Conservation (phyloP, 345 rosid genomes). For the Camelina laxa region DNA sequence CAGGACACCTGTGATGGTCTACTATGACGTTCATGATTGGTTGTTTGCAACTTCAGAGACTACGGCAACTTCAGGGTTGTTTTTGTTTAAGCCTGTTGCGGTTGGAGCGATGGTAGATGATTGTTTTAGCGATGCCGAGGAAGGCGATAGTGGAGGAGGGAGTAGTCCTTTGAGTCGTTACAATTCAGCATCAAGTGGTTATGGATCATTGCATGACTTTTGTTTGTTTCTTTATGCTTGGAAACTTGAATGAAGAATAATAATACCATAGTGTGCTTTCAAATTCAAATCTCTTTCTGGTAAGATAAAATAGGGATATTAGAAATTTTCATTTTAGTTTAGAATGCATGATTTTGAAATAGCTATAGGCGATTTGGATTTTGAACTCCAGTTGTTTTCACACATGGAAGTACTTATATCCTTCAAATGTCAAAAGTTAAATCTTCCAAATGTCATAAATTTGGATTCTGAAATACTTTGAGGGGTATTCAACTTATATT, state of each 20-base stretch:
- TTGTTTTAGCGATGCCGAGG: constrained; percentile 57
- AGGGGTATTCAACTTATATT: too few species aligned
- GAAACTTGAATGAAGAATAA: constrained; percentile 69
- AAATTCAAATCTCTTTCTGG: constrained; percentile 1
- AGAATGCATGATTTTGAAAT: not conserved
- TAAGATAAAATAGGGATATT: not conserved
- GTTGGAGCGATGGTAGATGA: constrained; percentile 52
- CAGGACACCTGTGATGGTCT: constrained; percentile 72
- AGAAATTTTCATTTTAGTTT: not conserved
- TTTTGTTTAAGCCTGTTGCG: constrained; percentile 80
- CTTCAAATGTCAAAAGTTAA: not conserved
- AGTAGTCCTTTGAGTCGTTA: constrained; percentile 72
- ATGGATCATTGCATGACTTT: constrained; percentile 58
- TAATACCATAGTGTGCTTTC: constrained; percentile 22
- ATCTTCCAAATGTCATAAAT: too few species aligned
- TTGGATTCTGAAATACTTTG: too few species aligned
- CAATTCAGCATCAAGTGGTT: constrained; percentile 53
- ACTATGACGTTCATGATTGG: constrained; percentile 98
- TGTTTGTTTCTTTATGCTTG: constrained; percentile 88
- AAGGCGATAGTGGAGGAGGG: constrained; percentile 66
- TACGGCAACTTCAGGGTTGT: constrained; percentile 70
- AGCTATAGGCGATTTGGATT: constrained; percentile 12
- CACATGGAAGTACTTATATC: not conserved
- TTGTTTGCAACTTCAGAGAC: constrained; percentile 64
- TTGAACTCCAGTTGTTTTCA: not conserved